phyloP scores from a whole-genome alignment of 257 asterid genomes.

The Craterostigma plantagineum region DNA sequence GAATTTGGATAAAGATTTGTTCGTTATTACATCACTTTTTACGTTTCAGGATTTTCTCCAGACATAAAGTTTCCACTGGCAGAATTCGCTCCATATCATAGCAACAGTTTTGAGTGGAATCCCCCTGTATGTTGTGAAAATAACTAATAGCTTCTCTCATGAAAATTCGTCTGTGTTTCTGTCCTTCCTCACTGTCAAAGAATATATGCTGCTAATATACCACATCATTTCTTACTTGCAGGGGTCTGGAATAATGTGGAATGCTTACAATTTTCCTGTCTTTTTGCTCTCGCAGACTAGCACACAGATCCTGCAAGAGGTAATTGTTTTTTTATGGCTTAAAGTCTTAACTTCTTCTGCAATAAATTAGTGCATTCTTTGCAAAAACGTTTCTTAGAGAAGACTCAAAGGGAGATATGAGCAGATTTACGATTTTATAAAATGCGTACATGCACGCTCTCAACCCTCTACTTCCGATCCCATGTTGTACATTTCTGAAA shows the following conservation, averaged over 20 bases:
- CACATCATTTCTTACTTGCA: conserved; percentile 17
- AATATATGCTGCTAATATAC: too few relatives aligned
- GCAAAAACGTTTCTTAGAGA: too few relatives aligned
- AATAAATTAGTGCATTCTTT: too few relatives aligned
- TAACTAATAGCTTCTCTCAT: not conserved
- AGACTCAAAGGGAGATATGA: too few relatives aligned
- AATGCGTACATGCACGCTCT: too few relatives aligned
- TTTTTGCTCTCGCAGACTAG: conserved; percentile 65
- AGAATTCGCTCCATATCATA: conserved; percentile 68
- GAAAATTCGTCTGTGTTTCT: too few relatives aligned
- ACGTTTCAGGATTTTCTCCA: conserved; percentile 71
- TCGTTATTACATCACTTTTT: conserved; percentile 10
- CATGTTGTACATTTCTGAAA: too few relatives aligned
- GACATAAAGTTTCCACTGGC: conserved; percentile 85
- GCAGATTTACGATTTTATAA: too few relatives aligned
- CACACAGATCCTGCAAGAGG: conserved; percentile 65
- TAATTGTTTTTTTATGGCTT: conserved; percentile 13
- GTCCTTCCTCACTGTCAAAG: too few relatives aligned
- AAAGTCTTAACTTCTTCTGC: not conserved
- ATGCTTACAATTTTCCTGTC: conserved; percentile 73
- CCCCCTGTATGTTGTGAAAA: conserved; percentile 51
- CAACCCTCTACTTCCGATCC: too few relatives aligned
- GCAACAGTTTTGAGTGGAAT: conserved; percentile 70
- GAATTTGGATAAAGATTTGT: not conserved
- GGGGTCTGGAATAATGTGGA: conserved; percentile 99